Evolutionary conservation across 116 monocot species (phyloP), one percentile per base, ranked within the genome.

Genomic region (Dioscorea cayenensis): DNA sequence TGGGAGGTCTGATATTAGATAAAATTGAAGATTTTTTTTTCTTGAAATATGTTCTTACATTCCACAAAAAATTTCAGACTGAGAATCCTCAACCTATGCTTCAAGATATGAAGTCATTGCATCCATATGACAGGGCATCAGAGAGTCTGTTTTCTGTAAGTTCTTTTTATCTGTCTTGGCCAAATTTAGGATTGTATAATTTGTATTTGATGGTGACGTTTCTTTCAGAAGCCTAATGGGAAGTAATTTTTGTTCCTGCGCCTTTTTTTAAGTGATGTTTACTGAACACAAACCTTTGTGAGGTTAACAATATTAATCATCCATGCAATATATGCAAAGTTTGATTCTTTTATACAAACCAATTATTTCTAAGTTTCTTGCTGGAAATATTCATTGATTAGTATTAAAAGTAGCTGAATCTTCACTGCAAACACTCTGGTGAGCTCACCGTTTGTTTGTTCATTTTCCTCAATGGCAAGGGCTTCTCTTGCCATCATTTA

Each of bases 111-210:
- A 92, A 88, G 80, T 78, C 74, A 20, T 69, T 90, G 75, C 92
- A 88, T 84, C 90, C 92, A 72, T 96, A 96, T 81, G 88, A 90
- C 73, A 90, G 79, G 77, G 77, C 80, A 19, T 87, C 96, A 14
- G 76, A 86, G 71, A 65, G 68, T 18, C 36, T 96, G 16, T 90
- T 96, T 80, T 86, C 90, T 83, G 96, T 96, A 84, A 86, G 96
- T 82, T 77, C 35, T 20, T 5, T 64, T 23, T 43, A 23, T 20
- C 29, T 35, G 65, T 29, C 23, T 63, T 22, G 36, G 32, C 32
- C 25, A 35, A 29, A 12, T 35, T 16, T 32, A 65, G 9, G 32
- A 14, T 10, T 35, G 12, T n/a, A n/a, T n/a, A n/a, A n/a, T n/a
- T n/a, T n/a, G n/a, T 16, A 2, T 62, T 23, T 62, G 62, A 11